Evolutionary conservation across 176 grass and related monocot genomes (phyloP), one percentile per base, ranked within the genome.

Genomic region (Bromus sterilis): DNA sequence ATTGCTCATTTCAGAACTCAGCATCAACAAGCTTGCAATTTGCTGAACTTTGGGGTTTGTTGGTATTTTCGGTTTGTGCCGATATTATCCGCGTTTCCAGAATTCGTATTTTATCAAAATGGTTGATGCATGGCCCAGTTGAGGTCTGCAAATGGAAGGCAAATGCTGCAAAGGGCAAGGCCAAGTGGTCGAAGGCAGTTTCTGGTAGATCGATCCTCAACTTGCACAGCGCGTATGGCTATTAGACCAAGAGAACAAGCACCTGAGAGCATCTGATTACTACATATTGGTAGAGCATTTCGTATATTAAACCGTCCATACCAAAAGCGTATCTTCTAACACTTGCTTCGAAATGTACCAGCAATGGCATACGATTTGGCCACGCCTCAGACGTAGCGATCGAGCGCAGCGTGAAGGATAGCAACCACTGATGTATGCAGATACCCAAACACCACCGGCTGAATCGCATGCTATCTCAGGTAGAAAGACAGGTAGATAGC

Each of bases 271-370:
- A 59, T 60, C 78, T 66, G 15, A 24, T 41, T 41, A n/a, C 62
- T 66, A 11, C 63, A 75, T 76, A 51, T 59, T 20, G 46, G 81
- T 71, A 68, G 16, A 37, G 78, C 56, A 86, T 89, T 81, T 85
- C 61, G 71, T 71, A 77, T 89, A 86, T 73, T 57, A 78, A 76
- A 56, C 60, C 66, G 24, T 40, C 55, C 55, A 14, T 57, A 31
- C 39, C 12, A 43, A 62, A 43, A 62, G 39, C 76, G 82, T 82
- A 78, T 85, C 64, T 44, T 36, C 49, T 8, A 53, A 69, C 16
- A 10, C 2, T 25, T 41, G 36, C 66, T 88, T 24, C 11, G 7
- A 41, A 76, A 4, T 76, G 77, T 65, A 65, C 73, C 9, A 77
- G 11, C 66, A 66, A 68, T 12, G 74, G 66, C 41, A 56, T 4